These are phyloP conservation scores for Torulaspora indica DNA, from an alignment of 805 yeast genomes.

Conservation along the genomic window DNA sequence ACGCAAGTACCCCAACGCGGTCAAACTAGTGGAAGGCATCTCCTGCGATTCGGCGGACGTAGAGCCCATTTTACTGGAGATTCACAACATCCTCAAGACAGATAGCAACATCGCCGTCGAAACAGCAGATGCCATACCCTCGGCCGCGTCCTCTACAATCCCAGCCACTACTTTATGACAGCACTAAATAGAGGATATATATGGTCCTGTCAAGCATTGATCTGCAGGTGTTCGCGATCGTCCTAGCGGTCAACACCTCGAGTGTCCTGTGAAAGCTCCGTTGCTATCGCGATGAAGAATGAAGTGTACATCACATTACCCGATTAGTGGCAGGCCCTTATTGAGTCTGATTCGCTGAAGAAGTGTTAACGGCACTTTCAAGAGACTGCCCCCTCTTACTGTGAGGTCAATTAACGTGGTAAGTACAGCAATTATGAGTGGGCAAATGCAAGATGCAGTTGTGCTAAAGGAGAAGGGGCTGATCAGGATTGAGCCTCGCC, in stretches of 20 bases:
- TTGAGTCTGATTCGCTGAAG: no score
- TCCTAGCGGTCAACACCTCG: not conserved
- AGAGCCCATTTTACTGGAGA: constrained; percentile 26
- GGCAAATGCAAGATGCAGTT: constrained; percentile 38
- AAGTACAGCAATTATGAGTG: constrained; percentile 18
- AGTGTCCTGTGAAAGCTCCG: not conserved
- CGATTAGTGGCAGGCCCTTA: not conserved
- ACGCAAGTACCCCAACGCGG: constrained; percentile 17
- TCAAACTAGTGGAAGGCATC: constrained; percentile 30
- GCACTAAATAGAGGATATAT: not conserved
- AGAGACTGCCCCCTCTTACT: no score
- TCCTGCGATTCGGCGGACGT: constrained; percentile 33
- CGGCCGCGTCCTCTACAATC: constrained; percentile 7
- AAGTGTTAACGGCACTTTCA: no score
- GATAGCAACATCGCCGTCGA: constrained; percentile 11
- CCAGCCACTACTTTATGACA: constrained; percentile 8
- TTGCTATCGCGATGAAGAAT: no score
- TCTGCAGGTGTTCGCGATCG: not conserved
- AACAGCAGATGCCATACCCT: constrained; percentile 7
- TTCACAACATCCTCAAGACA: constrained; percentile 24
- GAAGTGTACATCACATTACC: not conserved
- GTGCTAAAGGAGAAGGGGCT: constrained; percentile 62
- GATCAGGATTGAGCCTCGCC: constrained; percentile 62
- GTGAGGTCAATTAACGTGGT: no score
- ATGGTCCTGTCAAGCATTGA: not conserved